Percentiles rank a stretch among this genome's conserved stretches.
Conservation (phyloP, 257 asterid genomes). For the Nicotiana otophora region DNA sequence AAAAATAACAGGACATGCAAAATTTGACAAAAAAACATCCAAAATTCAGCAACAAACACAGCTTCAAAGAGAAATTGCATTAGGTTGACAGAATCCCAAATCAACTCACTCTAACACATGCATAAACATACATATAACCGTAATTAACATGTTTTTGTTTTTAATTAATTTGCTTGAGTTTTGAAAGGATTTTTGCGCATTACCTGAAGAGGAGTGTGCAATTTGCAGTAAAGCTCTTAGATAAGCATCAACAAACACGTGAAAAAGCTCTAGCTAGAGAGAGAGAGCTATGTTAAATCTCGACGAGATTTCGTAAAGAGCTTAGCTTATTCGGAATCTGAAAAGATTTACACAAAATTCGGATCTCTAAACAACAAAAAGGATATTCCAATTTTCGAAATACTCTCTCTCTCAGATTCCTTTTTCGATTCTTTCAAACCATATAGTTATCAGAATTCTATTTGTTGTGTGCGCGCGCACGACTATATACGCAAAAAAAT, state of each 20-base stretch:
- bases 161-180: background rate
- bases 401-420: background rate
- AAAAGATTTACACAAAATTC: background rate
- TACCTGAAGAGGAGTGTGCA: background rate
- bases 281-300: background rate
- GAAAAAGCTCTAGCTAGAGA: too few relatives aligned
- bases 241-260: slow-evolving; percentile 8
- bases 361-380: background rate
- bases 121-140: background rate
- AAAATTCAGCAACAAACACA: background rate
- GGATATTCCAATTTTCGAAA: background rate
- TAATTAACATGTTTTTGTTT: background rate
- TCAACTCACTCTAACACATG: background rate
- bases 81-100: background rate
- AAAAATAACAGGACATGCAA: background rate
- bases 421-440: too few relatives aligned
- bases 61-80: background rate
- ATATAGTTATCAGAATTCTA: too few relatives aligned
- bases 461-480: too few relatives aligned
- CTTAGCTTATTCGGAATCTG: background rate
- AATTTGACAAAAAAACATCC: background rate
- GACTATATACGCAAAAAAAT: background rate
- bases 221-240: background rate
- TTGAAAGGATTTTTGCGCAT: background rate
- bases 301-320: background rate